phyloP scores from a whole-genome alignment of 148 eudicot genomes.

The Arctostaphylos glauca region DNA sequence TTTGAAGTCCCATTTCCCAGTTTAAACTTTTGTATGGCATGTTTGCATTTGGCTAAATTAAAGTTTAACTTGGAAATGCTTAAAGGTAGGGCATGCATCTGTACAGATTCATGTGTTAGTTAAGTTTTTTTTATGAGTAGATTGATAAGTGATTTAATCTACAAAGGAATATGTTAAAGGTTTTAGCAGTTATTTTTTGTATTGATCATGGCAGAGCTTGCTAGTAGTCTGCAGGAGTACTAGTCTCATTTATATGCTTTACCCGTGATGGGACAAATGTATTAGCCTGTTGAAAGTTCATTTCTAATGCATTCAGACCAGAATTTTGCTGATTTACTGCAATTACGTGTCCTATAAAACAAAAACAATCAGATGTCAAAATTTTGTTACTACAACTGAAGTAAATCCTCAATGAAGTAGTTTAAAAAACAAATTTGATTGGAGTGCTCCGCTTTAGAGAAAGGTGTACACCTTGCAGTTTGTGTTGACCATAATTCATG shows the following conservation, averaged over 20 bases:
- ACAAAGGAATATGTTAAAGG: not conserved
- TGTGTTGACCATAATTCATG: too few species aligned
- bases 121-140: not conserved
- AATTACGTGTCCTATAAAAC: not conserved
- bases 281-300: not conserved
- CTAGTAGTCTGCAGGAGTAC: not conserved
- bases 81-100: not conserved
- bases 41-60: not conserved
- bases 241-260: not conserved
- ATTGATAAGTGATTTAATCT: not conserved
- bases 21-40: not conserved
- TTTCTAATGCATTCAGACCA: not conserved
- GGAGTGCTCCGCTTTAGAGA: not conserved
- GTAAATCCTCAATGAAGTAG: not conserved
- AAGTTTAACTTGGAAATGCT: not conserved
- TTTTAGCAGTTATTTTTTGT: not conserved
- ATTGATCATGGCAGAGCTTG: not conserved
- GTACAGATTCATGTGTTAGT: not conserved
- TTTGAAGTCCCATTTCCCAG: not conserved
- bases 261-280: not conserved
- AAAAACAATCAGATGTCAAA: not conserved
- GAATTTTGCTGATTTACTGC: not conserved
- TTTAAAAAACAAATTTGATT: not conserved
- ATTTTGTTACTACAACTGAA: not conserved
- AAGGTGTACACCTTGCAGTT: not conserved